These are phyloP conservation scores for Candida dajiaensis DNA, from an alignment of 805 yeast species.

Conservation along the genomic window DNA sequence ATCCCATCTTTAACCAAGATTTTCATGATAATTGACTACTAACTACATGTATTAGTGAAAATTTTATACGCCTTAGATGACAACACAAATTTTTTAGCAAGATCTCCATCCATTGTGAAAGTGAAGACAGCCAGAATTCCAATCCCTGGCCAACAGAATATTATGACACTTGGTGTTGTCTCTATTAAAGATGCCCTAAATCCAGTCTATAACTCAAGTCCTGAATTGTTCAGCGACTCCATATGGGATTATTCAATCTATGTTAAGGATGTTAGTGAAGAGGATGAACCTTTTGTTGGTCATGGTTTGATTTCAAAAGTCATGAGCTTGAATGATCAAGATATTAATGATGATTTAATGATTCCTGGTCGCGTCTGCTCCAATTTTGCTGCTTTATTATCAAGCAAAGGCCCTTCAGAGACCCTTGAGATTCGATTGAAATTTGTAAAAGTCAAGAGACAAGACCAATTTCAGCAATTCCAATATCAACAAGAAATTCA, in stretches of 20 bases:
- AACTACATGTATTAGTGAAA: constrained; percentile 21
- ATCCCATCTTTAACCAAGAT: not conserved
- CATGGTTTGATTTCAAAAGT: constrained; percentile 36
- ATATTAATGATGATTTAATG: constrained; percentile 28
- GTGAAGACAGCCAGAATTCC: constrained; percentile 40
- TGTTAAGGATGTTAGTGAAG: constrained; percentile 43
- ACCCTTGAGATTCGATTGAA: constrained; percentile 54
- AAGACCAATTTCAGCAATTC: constrained; percentile 2
- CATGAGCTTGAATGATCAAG: constrained; percentile 18
- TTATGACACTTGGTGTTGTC: constrained; percentile 37
- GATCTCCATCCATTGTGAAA: constrained; percentile 29
- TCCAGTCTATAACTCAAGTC: constrained; percentile 39
- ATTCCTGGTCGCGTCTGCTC: constrained; percentile 54
- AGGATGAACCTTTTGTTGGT: constrained; percentile 47
- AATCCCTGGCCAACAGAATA: constrained; percentile 34
- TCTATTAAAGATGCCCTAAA: constrained; percentile 41
- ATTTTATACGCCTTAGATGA: constrained; percentile 38
- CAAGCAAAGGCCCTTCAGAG: constrained; percentile 32
- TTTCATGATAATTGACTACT: not conserved
- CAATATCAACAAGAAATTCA: constrained; percentile 9
- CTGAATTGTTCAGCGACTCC: constrained; percentile 33
- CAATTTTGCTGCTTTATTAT: constrained; percentile 42
- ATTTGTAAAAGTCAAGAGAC: constrained; percentile 25
- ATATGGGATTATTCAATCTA: constrained; percentile 40
- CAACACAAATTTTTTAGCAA: constrained; percentile 36